Evolutionary conservation across 768 basidiomycete genomes (phyloP), one percentile per base, ranked within the genome.

Genomic region (Boletus reticulatus): DNA sequence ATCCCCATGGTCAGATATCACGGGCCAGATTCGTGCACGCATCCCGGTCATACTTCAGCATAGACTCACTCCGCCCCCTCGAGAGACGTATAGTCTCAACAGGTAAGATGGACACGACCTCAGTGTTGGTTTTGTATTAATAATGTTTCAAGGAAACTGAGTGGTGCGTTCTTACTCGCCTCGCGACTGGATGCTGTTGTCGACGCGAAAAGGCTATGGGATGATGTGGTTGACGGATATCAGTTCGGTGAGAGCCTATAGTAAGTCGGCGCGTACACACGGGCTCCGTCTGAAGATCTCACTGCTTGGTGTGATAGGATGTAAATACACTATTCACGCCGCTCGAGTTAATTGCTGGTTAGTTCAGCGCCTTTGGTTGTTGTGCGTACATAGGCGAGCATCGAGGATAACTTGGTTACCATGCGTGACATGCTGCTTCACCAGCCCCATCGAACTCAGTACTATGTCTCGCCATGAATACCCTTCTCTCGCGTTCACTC

Each of bases 1-100:
- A 22, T 22, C 22, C 22, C 22, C 22, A 1, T 22, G 22, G 22
- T 22, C 22, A 22, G 24, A 79, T 24, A 88, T 92, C 59, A 94
- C 95, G 0, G 76, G 80, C 6, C 76, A 83, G 55, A 94, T 98
- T 50, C 80, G 94, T 27, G 80, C 77, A 4, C 79, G 82, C 31
- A 98, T 99, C 43, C 95, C 96, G 1, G 76, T 89, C 50, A 98
- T 99, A 93, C 78, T 99, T 53, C 77, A 81, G 62, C 80, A 96
- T 65, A 79, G 95, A 46, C 78, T 97, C 27, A 94, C 93, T 1
- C 96, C 96, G 0, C 96, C 96, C 3, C 96, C 96, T 0, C 76
- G 83, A 54, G 95, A 98, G 74, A 98, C 96, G 2, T 98, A 98
- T 70, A 93, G 91, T 70, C 74, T 98, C 50, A 98, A 99, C 69